Percentiles rank a stretch among this genome's conserved stretches.
Conservation (phyloP, 2,329 filamentous ascomycete species). For the Alternaria sp. region DNA sequence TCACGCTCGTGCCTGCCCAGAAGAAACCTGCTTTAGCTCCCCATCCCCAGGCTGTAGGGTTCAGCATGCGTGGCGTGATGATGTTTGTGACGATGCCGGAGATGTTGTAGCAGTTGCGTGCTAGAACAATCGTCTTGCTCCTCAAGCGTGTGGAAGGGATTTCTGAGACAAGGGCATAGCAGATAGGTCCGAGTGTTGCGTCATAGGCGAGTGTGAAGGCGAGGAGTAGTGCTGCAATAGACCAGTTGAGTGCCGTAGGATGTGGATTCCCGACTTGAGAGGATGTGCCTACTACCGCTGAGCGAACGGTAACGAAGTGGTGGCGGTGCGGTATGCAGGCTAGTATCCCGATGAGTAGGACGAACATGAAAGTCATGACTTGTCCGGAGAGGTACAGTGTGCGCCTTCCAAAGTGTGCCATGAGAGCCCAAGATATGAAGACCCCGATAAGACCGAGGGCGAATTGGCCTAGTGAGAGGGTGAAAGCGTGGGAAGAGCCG, state of each 20-base stretch:
- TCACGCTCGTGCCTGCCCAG: slow-evolving; percentile 77
- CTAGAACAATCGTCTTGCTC: slow-evolving; percentile 86
- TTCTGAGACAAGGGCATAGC: slow-evolving; percentile 76
- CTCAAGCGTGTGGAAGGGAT: slow-evolving; percentile 79
- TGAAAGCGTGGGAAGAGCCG: slow-evolving; percentile 6
- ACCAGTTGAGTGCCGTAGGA: background rate
- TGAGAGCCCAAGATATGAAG: slow-evolving; percentile 77
- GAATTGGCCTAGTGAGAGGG: slow-evolving; percentile 14
- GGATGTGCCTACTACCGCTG: background rate
- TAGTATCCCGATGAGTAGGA: slow-evolving; percentile 65
- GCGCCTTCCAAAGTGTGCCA: slow-evolving; percentile 77
- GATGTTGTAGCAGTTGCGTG: slow-evolving; percentile 75
- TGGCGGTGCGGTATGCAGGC: slow-evolving; percentile 50
- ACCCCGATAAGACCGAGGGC: slow-evolving; percentile 54
- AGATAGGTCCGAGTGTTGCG: slow-evolving; percentile 45
- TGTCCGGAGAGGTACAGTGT: slow-evolving; percentile 72
- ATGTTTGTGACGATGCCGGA: slow-evolving; percentile 81
- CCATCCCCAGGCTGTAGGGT: slow-evolving; percentile 74
- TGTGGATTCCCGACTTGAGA: background rate
- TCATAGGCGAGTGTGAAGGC: slow-evolving; percentile 19
- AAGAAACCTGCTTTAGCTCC: slow-evolving; percentile 83
- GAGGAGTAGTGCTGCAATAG: slow-evolving; percentile 15
- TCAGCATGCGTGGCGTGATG: slow-evolving; percentile 66
- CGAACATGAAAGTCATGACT: slow-evolving; percentile 60
- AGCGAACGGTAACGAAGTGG: background rate